Base-by-base conservation (phyloP, 148 eudicot genomes). In the Camellia lanceoleosa region DNA sequence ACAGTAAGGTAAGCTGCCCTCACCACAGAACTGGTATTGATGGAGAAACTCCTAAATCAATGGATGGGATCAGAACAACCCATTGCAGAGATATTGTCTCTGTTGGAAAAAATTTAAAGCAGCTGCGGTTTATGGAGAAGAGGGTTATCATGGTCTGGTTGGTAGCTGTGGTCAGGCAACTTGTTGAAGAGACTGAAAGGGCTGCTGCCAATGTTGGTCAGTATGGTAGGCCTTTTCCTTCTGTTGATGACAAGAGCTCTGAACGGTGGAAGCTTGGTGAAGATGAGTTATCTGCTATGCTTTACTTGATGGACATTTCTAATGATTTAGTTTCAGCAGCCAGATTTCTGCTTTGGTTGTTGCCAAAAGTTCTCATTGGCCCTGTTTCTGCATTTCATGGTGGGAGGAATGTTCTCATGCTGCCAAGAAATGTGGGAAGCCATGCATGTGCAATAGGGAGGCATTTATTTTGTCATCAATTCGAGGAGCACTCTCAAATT, bases 191-290 rank as follows among this genome's bases (percentile, higher is more conserved):
- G 78, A 83, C 85, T 77, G 98, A 92, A 56, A 92, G 80, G 85
- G 76, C 79, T 66, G 82, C 85, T 19, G 55, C 85, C 72, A 97
- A 92, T 75, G 81, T 74, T 80, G 89, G 89, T 51, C 94, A 86
- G 70, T 83, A 86, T 68, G 85, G 86, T 74, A 90, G 92, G 87
- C 62, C 85, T 73, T 52, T 85, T 49, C 80, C 97, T 82, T 78
- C 91, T 82, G 91, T 69, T 79, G 95, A 91, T 83, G 97, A 89
- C 54, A 86, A 89, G 78, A 83, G 84, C 82, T 87, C 88, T 23
- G 68, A 68, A 49, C 80, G 77, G 72, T 94, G 99, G 99, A 97
- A 90, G 82, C 92, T 97, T 74, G 94, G 99, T 69, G 99, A 97
- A 82, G 97, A 97, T 82, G 98, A 97, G 87, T 81, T 97, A 76